Evolutionary conservation across 805 yeast genomes (phyloP).

Genomic region (Zygosaccharomyces pseudorouxii): DNA sequence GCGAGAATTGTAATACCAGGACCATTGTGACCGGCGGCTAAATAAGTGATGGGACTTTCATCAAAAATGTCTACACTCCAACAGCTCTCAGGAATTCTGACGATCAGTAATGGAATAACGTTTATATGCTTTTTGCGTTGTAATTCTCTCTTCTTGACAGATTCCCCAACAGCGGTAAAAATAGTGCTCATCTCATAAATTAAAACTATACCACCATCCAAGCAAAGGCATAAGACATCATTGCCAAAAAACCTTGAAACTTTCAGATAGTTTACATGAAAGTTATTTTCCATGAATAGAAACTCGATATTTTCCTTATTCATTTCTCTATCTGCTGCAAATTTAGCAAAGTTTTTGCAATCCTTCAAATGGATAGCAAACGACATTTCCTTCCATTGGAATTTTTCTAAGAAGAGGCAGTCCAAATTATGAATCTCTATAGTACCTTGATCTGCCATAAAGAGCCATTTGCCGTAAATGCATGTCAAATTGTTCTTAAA

Average conservation of each 20-base stretch:
- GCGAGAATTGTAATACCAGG: constrained; percentile 22
- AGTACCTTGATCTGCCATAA: constrained; percentile 9
- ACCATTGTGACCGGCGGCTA: constrained; percentile 25
- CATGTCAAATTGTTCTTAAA: constrained; percentile 17
- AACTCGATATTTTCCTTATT: background rate
- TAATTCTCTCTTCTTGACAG: background rate
- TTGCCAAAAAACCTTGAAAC: constrained; percentile 35
- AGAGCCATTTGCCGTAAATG: constrained; percentile 11
- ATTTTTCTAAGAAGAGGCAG: constrained; percentile 3
- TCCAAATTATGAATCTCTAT: constrained; percentile 15
- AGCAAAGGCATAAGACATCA: constrained; percentile 45
- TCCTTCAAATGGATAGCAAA: background rate
- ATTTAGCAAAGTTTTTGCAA: constrained; percentile 3
- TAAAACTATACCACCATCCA: constrained; percentile 52
- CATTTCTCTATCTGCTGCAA: constrained; percentile 1
- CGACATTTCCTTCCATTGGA: constrained; percentile 2
- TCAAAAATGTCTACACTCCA: constrained; percentile 26
- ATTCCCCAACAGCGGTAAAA: background rate
- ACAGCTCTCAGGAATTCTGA: constrained; percentile 17
- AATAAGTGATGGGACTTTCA: constrained; percentile 2
- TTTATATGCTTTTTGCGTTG: background rate
- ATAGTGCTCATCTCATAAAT: constrained; percentile 37
- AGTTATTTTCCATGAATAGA: constrained; percentile 29
- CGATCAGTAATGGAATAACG: constrained; percentile 8
- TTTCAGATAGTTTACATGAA: constrained; percentile 48